Conservation (phyloP, 352 stramenopile genomes). For the Phytopythium litorale region DNA sequence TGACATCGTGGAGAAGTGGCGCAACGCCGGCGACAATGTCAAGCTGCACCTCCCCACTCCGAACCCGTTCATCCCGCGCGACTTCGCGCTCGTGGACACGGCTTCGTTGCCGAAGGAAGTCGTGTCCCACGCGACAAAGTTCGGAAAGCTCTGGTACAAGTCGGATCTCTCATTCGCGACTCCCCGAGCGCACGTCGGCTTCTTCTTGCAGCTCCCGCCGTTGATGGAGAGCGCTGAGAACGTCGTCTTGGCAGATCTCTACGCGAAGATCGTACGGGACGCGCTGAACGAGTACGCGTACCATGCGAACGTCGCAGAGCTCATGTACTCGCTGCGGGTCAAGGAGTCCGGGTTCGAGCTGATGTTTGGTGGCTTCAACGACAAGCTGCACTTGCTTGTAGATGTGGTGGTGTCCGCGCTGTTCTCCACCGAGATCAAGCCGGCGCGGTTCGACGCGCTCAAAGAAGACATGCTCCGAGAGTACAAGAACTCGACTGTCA, state of each 20-base stretch:
- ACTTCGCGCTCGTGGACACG: conserved; percentile 55
- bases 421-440: conserved; percentile 40
- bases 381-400: conserved; percentile 66
- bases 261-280: conserved; percentile 59
- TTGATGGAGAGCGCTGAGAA: conserved; percentile 32
- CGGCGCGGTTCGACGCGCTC: conserved; percentile 57
- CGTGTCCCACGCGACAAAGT: conserved; percentile 26
- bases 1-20: conserved; percentile 34
- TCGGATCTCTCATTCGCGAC: conserved; percentile 53
- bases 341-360: conserved; percentile 65
- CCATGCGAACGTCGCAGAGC: conserved; percentile 64
- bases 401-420: conserved; percentile 55
- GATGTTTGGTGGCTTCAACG: conserved; percentile 71
- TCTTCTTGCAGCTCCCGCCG: conserved; percentile 50
- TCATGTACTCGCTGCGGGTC: conserved; percentile 64
- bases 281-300: conserved; percentile 74
- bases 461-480: conserved; percentile 67
- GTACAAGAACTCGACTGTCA: conserved; percentile 60
- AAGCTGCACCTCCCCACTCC: conserved; percentile 48
- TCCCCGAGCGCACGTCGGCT: conserved; percentile 51
- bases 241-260: conserved; percentile 49
- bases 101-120: conserved; percentile 18
- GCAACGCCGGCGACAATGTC: conserved; percentile 24
- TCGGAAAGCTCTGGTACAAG: conserved; percentile 65
- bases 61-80: conserved; percentile 69